Evolutionary conservation across 768 basidiomycete species (phyloP).

Genomic region (Sporobolomyces phaffii): DNA sequence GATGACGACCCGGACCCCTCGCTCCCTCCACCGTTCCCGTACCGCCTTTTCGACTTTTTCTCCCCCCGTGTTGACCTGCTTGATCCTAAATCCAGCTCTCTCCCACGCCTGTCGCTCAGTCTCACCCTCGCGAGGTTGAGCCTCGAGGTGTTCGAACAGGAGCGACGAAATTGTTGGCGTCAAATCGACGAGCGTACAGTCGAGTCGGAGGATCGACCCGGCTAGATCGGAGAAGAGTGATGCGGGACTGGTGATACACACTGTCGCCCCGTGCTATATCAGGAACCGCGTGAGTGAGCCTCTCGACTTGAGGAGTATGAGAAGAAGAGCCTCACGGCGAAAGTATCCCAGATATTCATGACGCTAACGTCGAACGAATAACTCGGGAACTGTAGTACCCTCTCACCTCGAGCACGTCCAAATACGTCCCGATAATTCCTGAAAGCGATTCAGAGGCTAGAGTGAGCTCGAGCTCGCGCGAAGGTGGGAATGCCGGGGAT

Average conservation of each 20-base stretch:
- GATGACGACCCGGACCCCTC: conserved; percentile 33
- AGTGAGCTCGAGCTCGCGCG: neutral
- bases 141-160: conserved; percentile 33
- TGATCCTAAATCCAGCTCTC: conserved; percentile 28
- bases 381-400: conserved; percentile 34
- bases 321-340: conserved; percentile 19
- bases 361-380: conserved; percentile 37
- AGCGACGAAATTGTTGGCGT: conserved; percentile 32
- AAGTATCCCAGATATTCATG: conserved; percentile 36
- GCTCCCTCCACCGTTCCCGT: conserved; percentile 31
- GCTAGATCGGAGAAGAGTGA: conserved; percentile 36
- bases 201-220: conserved; percentile 25
- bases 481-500: no score
- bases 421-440: conserved; percentile 38
- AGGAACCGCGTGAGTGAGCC: neutral
- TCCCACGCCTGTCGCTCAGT: conserved; percentile 14
- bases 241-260: conserved; percentile 30
- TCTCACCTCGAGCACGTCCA: conserved; percentile 29
- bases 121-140: conserved; percentile 25
- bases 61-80: conserved; percentile 35
- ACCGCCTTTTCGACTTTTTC: conserved; percentile 36
- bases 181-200: conserved; percentile 36
- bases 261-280: conserved; percentile 35
- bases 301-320: neutral
- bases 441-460: neutral